These are phyloP conservation scores for Beauveria bassiana DNA, from an alignment of 2,329 filamentous ascomycete species.

Conservation along the genomic window DNA sequence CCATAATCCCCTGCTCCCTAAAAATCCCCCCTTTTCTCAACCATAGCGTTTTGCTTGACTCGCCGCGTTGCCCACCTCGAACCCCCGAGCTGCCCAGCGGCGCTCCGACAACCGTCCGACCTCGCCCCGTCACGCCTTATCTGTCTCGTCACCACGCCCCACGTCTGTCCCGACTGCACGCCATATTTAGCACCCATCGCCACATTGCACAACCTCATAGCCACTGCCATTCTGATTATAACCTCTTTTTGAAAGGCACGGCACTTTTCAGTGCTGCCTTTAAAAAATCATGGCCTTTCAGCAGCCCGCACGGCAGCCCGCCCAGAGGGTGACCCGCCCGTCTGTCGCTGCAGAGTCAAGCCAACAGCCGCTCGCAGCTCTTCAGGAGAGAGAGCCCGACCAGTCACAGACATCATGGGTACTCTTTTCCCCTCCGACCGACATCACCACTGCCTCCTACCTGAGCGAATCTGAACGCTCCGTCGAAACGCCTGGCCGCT, in stretches of 20 bases:
- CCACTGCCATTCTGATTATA: not conserved
- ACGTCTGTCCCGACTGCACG: not conserved
- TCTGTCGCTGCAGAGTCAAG: conserved; percentile 30
- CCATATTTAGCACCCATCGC: not conserved
- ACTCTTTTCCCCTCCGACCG: conserved; percentile 73
- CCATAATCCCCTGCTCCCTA: not conserved
- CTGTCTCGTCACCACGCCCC: conserved; percentile 2
- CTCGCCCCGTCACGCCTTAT: conserved; percentile 7
- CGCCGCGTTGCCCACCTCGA: not conserved
- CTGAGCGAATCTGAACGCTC: conserved; percentile 60
- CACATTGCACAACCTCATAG: not conserved
- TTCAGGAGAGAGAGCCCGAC: conserved; percentile 38
- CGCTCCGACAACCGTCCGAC: conserved; percentile 9
- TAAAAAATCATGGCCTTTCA: conserved; percentile 47
- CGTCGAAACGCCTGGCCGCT: conserved; percentile 59
- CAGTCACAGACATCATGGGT: conserved; percentile 85
- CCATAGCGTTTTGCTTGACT: not conserved
- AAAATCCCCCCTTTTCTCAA: not conserved
- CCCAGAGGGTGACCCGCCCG: conserved; percentile 39
- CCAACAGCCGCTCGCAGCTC: conserved; percentile 19
- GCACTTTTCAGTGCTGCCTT: not conserved
- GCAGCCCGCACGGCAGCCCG: conserved; percentile 46
- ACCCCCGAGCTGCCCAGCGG: conserved; percentile 4
- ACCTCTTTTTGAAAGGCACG: not conserved
- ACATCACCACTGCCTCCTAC: conserved; percentile 55